Evolutionary conservation across 176 grass and related monocot genomes (phyloP), one percentile per base, ranked within the genome.

Genomic region (Hordeum marinum): DNA sequence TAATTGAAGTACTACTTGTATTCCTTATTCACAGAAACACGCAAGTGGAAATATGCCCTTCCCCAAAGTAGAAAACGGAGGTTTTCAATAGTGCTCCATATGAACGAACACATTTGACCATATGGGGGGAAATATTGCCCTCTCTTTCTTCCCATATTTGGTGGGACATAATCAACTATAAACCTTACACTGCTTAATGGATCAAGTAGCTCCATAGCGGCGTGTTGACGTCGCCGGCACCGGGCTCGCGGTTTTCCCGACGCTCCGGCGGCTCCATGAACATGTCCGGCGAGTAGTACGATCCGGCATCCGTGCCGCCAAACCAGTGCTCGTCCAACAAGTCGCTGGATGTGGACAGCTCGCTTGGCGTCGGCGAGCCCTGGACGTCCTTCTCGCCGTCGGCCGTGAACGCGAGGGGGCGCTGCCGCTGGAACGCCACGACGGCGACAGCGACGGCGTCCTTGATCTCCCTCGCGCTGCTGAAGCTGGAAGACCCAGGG

Each of bases 221-320:
- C 46, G 74, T 21, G 5, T 48, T 4, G 12, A 52, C 46, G 3
- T 50, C 46, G 14, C 12, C 46, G 48, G 15, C 15, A 52, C 48
- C 48, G 48, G 80, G 58, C 4, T 9, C 23, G 31, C 17, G 24
- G 11, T 36, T 66, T 42, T 12, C 11, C 82, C 80, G 48, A 60
- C 8, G 46, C 60, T 46, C 54, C 40, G 90, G 83, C 21, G 86
- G 76, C 9, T 90, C 87, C 72, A 90, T 15, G 79, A 91, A 78
- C 82, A 96, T 31, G 11, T 68, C 91, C 84, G 91, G 72, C 12
- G 85, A 68, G 68, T 95, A 95, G 80, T 95, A 96, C 55, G 78
- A 29, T 35, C 55, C 84, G 45, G 59, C 77, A 77, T 79, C 27
- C 89, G 83, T 92, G 54, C 69, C 87, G 12, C 59, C 75, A 11